A percentile compares a stretch with the other conserved stretches of the same genome.
Evolutionary conservation across 2,329 filamentous ascomycete genomes (phyloP).

Genomic region (Calonectria henricotiae): DNA sequence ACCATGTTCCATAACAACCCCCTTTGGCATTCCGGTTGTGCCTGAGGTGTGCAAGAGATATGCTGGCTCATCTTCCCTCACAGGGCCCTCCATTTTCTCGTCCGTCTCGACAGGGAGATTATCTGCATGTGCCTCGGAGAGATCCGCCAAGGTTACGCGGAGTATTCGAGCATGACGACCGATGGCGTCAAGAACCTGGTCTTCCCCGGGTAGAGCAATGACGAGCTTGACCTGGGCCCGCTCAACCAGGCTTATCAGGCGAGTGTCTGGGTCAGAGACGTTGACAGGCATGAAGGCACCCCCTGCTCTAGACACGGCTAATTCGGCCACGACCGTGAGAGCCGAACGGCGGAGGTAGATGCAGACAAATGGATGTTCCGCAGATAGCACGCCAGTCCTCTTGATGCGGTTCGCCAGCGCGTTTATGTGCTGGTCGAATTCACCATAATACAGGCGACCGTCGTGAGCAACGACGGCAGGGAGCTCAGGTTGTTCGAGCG

Average conservation of each 20-base stretch:
- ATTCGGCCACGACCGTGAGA: background rate
- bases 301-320: background rate
- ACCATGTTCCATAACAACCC: background rate
- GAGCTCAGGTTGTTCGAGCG: background rate
- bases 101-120: background rate
- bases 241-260: background rate
- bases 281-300: constrained; percentile 2
- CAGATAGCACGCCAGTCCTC: background rate
- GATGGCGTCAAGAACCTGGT: background rate
- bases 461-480: background rate
- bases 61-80: background rate
- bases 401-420: background rate
- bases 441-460: background rate
- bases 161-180: background rate
- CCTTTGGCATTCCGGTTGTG: background rate
- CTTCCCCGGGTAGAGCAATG: background rate
- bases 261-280: background rate
- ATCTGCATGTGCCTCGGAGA: background rate
- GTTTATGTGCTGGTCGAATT: background rate
- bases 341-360: constrained; percentile 2
- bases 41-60: constrained; percentile 4
- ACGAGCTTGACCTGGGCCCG: background rate
- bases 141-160: background rate
- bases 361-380: background rate
- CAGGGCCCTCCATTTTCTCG: background rate